Conservation (phyloP, 2,329 filamentous ascomycete genomes). For the Claviceps sorghi region DNA sequence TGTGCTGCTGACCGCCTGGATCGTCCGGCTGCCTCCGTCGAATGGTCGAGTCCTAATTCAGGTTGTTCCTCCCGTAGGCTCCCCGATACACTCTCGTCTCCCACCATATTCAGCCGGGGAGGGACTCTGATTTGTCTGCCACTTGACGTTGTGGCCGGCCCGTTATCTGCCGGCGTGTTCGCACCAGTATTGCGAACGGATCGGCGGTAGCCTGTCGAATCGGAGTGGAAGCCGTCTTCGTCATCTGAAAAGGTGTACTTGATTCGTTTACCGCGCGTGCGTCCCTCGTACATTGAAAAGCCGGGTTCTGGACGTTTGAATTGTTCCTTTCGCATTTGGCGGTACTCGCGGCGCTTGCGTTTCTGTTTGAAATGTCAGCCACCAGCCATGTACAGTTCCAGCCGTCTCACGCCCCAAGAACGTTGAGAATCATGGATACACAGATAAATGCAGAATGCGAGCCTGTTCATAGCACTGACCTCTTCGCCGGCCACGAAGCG, state of each 20-base stretch:
- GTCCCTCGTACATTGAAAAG: conserved; percentile 88
- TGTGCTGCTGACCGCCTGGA: conserved; percentile 35
- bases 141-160: conserved; percentile 59
- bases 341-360: conserved; percentile 83
- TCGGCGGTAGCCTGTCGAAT: conserved; percentile 45
- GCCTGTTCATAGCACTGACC: conserved; percentile 33
- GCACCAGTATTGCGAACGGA: conserved; percentile 62
- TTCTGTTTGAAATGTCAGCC: conserved; percentile 42
- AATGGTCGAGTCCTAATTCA: conserved; percentile 24
- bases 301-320: conserved; percentile 79
- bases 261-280: conserved; percentile 87
- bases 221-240: conserved; percentile 55
- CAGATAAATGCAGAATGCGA: too few relatives aligned
- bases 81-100: conserved; percentile 30
- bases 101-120: conserved; percentile 49
- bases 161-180: conserved; percentile 56
- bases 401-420: not conserved
- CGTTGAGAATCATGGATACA: too few relatives aligned
- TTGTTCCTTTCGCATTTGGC: conserved; percentile 68
- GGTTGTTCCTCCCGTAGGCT: conserved; percentile 32
- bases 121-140: conserved; percentile 70
- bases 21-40: conserved; percentile 30
- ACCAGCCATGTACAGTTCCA: not conserved
- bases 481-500: conserved; percentile 90
- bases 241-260: conserved; percentile 95